Base-by-base conservation (phyloP, 2,329 filamentous ascomycete genomes). In the Calonectria ilicicola region DNA sequence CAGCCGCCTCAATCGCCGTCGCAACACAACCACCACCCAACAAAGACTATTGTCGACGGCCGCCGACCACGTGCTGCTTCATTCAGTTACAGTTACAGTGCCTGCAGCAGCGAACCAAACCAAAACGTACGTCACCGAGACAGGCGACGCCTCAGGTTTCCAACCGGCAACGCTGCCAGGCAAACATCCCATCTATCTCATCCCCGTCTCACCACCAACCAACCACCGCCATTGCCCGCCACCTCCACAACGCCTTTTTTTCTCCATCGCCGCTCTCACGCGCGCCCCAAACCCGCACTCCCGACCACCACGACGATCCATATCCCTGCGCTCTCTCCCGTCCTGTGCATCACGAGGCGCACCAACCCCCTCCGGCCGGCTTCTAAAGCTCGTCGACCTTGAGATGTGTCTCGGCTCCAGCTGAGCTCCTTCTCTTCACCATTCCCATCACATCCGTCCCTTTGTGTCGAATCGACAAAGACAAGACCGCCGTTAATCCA, bases 381-480 rank as follows among this genome's bases (percentile, higher is more conserved):
- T 17, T 35, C 47, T 17, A 42, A 46, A 70, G 47, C 64, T 56
- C 53, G n/a, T 47, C 65, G 58, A 38, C 49, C 72, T 67, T 72
- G 78, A 77, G 60, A 79, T 80, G 78, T 80, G 78, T 80, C 78
- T 80, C 78, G 76, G 78, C 76, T 77, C 58, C 65, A 60, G 66
- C 70, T 80, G 71, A 80, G 70, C 78, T 75, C 73, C 49, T 53
- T 42, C 65, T 42, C 56, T 60, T 47, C 63, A 63, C 60, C 70
- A 73, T 64, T 71, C 40, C 42, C 56, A 76, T 65, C 49, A 6
- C 53, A 40, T 5, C 49, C 46, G 49, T 38, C 63, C 53, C 27
- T 42, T 63, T 29, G 12, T 29, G 12, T 35, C 51, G 29, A 56
- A 38, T 72, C 67, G 69, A 44, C 35, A 29, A n/a, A n/a, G n/a